Base-by-base conservation (phyloP, 2,329 filamentous ascomycete genomes). In the Calonectria ilicicola region DNA sequence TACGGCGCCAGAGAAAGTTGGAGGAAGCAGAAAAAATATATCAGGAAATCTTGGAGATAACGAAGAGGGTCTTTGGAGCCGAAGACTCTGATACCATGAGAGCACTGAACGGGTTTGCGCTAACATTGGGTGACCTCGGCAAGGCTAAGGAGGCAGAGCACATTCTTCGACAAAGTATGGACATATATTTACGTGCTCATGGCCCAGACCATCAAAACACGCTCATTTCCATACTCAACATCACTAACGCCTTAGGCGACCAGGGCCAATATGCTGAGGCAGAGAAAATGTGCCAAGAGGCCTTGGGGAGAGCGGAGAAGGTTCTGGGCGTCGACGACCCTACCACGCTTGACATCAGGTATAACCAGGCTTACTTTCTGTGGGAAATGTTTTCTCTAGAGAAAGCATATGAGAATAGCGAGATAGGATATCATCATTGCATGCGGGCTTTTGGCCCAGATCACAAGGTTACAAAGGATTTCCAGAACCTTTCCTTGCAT, bases 201-300 rank as follows among this genome's bases (percentile, higher is more conserved):
- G 63, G 63, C 46, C 51, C 15, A 12, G 26, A 67, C 6, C 23
- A 67, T 44, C 49, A 26, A 15, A 19, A 35, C n/a, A 58, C 38
- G 8, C 35, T 46, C 12, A 15, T 10, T 0, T 10, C 1, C 26
- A 21, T 46, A 26, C 5, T 12, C 12, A 23, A 29, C n/a, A 10
- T 46, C 10, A 47, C 19, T 2, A 0, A 2, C 1, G 5, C 10
- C 8, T 56, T 56, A 35, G 5, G 3, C 1, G 3, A 4, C 10
- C 32, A 42, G 15, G 32, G 35, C 10, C 40, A 42, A 10, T 29
- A 62, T 29, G 5, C 73, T n/a, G 75, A 78, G 65, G 78, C 77
- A 26, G 75, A 77, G 62, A 2, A 40, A 17, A 42, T 51, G 6
- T 27, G 21, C n/a, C 46, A 17, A 51, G 9, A 15, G 17, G 23